Evolutionary conservation across 192 early-diverging fungal genomes (phyloP).

Genomic region (Backusella mclennaniae): DNA sequence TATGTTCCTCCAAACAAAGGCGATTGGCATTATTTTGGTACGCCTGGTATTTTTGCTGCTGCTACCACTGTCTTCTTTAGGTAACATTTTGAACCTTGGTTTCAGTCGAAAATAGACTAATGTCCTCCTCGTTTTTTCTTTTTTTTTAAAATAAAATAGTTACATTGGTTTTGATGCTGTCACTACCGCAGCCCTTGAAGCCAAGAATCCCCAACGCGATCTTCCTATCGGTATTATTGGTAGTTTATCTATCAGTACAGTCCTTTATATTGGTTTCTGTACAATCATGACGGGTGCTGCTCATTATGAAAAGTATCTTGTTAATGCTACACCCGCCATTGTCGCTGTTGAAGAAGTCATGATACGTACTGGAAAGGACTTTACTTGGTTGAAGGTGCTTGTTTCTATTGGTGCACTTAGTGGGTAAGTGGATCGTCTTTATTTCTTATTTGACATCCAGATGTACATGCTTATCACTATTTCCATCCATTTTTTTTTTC

Average conservation of each 20-base stretch:
- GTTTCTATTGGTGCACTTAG: slow-evolving; percentile 74
- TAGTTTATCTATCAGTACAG: slow-evolving; percentile 74
- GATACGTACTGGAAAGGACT: slow-evolving; percentile 37
- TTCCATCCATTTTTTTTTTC: background rate
- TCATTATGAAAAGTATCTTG: slow-evolving; percentile 49
- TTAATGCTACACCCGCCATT: slow-evolving; percentile 56
- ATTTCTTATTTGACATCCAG: background rate
- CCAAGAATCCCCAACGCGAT: slow-evolving; percentile 74
- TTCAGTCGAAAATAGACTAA: background rate
- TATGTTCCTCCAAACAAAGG: slow-evolving; percentile 63
- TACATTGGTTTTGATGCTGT: slow-evolving; percentile 92
- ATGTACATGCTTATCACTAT: background rate
- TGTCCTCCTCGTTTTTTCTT: background rate
- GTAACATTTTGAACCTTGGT: background rate
- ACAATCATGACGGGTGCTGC: slow-evolving; percentile 73
- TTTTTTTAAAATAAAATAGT: slow-evolving; percentile 15
- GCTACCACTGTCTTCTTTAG: slow-evolving; percentile 72
- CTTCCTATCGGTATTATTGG: slow-evolving; percentile 86
- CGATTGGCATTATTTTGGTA: slow-evolving; percentile 62
- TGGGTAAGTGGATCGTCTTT: slow-evolving; percentile 35
- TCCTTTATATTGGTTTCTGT: slow-evolving; percentile 70
- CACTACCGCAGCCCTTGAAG: slow-evolving; percentile 83
- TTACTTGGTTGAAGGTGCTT: slow-evolving; percentile 69
- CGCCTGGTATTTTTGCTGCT: slow-evolving; percentile 68
- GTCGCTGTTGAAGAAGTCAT: slow-evolving; percentile 35